Evolutionary conservation across 495 filamentous ascomycete genomes (phyloP).

Genomic region (Hypoxylon rickii): DNA sequence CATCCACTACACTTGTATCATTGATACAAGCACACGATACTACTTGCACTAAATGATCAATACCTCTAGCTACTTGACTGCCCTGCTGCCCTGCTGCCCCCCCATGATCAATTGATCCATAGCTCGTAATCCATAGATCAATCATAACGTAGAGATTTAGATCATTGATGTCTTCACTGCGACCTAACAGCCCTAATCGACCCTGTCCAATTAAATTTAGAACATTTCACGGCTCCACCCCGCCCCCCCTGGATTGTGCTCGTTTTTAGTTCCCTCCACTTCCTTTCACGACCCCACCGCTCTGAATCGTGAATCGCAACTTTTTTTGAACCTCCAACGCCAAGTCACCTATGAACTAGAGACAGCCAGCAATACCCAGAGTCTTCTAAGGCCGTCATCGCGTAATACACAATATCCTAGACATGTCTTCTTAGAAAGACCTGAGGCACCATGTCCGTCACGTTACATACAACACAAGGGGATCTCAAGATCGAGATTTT

Average conservation of each 20-base stretch:
- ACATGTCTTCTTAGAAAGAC: neutral
- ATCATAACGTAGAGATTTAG: neutral
- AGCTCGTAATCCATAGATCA: no score
- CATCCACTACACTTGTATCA: no score
- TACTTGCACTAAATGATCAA: no score
- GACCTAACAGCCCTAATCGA: constrained; percentile 25
- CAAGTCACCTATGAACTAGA: neutral
- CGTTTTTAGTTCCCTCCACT: constrained; percentile 29
- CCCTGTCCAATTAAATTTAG: constrained; percentile 19
- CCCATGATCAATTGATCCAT: no score
- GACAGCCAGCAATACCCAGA: neutral
- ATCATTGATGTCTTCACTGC: neutral
- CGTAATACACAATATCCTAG: neutral
- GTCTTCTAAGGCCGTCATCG: neutral
- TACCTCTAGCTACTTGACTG: no score
- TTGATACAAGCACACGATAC: no score
- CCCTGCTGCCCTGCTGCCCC: no score
- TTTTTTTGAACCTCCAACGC: constrained; percentile 24
- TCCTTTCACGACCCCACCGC: constrained; percentile 4
- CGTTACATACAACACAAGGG: constrained; percentile 87
- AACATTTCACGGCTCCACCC: constrained; percentile 14
- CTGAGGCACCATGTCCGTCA: constrained; percentile 59
- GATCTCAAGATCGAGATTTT: constrained; percentile 96
- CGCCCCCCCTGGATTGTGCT: constrained; percentile 14
- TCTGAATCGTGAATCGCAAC: constrained; percentile 20